Evolutionary conservation across 805 yeast genomes (phyloP), one percentile per base, ranked within the genome.

Genomic region (Cyberlindnera americana): DNA sequence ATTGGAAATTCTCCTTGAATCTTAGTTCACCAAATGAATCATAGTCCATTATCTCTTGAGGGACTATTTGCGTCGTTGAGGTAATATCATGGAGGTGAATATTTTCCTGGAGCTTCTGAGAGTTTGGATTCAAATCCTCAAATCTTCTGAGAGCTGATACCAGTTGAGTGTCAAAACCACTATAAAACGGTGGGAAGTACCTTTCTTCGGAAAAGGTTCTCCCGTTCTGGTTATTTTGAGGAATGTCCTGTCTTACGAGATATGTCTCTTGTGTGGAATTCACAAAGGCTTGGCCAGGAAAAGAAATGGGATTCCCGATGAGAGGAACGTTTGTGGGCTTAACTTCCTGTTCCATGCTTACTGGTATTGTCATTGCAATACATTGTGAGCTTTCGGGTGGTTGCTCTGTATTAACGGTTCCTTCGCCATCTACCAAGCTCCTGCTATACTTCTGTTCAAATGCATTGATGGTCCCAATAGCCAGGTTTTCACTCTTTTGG

Each of bases 401-500:
- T n/a, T n/a, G n/a, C n/a, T n/a, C n/a, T n/a, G n/a, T n/a, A n/a
- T n/a, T n/a, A n/a, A n/a, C n/a, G n/a, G n/a, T n/a, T n/a, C n/a
- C n/a, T n/a, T n/a, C n/a, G 10, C 10, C 23, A 21, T 10, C 23
- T 7, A 10, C 10, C 6, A 10, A 21, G 6, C 10, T 21, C 23
- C 10, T 21, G 33, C 40, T 41, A 25, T 45, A 39, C 38, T 41
- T 46, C 35, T 43, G 38, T 3, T 41, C 42, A 33, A 50, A 52
- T 2, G 52, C 19, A 0, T 24, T 18, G 1, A 52, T 19, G 2
- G 56, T 50, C 1, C 49, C 48, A 12, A 38, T 34, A 1, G 50
- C 49, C 15, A 40, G 17, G 36, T 59, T 49, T 54, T 43, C 41
- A 50, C 32, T 23, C 60, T 52, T 56, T 61, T 46, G 65, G 56